A percentile compares a stretch with the other conserved stretches of the same genome.
Conservation (phyloP, 257 asterid genomes). For the Solanum peruvianum region DNA sequence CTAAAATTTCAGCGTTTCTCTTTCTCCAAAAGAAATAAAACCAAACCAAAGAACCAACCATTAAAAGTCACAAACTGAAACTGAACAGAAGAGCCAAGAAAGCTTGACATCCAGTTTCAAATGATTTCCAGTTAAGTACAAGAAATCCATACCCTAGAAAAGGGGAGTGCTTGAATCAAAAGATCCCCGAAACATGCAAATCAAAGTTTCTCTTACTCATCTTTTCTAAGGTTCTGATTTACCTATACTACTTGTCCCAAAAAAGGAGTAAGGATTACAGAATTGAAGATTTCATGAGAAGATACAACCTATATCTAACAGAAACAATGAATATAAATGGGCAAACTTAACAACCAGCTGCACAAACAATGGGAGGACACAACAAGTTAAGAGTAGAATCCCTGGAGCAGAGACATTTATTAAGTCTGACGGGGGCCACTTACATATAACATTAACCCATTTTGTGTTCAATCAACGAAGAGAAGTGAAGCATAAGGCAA, state of each 20-base stretch:
- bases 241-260: not conserved
- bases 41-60: not conserved
- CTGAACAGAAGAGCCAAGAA: not conserved
- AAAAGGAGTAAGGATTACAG: not conserved
- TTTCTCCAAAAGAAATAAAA: not conserved
- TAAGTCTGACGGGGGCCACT: not conserved
- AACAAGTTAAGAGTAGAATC: not conserved
- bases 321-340: not conserved
- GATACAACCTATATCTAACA: not conserved
- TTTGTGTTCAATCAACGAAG: not conserved
- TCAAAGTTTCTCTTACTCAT: not conserved
- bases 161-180: not conserved
- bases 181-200: not conserved
- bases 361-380: not conserved
- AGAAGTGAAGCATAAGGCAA: not conserved
- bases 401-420: not conserved
- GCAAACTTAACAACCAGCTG: not conserved
- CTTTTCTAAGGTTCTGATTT: not conserved
- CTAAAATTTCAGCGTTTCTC: not conserved
- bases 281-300: not conserved
- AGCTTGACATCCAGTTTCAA: not conserved
- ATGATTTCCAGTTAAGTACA: not conserved
- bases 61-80: not conserved
- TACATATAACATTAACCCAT: not conserved
- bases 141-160: not conserved